phyloP scores from a whole-genome alignment of 148 eudicot species.

The Tetragonia tetragonoides region DNA sequence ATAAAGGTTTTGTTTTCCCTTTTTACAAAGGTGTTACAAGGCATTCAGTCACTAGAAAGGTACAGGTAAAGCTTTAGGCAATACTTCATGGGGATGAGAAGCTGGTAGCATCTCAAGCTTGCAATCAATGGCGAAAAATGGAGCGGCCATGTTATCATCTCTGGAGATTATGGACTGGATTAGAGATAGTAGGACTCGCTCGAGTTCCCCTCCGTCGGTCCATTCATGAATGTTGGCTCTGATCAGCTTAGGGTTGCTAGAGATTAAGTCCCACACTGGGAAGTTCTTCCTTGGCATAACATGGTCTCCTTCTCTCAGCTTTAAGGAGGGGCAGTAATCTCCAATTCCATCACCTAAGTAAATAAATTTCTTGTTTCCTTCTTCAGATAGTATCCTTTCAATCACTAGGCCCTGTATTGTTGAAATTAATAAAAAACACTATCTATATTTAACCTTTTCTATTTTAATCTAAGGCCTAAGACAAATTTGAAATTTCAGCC shows the following conservation, averaged over 20 bases:
- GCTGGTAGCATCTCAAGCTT: slow-evolving; percentile 53
- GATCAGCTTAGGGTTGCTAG: slow-evolving; percentile 37
- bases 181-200: slow-evolving; percentile 40
- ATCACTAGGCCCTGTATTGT: slow-evolving; percentile 51
- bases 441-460: no score
- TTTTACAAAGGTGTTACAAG: not conserved
- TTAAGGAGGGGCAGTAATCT: slow-evolving; percentile 77
- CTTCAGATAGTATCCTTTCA: slow-evolving; percentile 43
- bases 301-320: slow-evolving; percentile 49
- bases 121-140: slow-evolving; percentile 45
- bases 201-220: slow-evolving; percentile 67
- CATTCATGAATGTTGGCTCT: slow-evolving; percentile 63
- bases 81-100: slow-evolving; percentile 34
- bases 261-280: slow-evolving; percentile 74
- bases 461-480: no score
- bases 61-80: slow-evolving; percentile 50
- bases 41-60: slow-evolving; percentile 24
- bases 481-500: no score
- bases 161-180: slow-evolving; percentile 30
- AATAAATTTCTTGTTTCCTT: slow-evolving; percentile 52
- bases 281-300: slow-evolving; percentile 78
- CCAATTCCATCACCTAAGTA: slow-evolving; percentile 74
- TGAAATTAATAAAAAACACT: not conserved
- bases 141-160: slow-evolving; percentile 8
- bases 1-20: not conserved